Evolutionary conservation across 768 basidiomycete species (phyloP), one percentile per base, ranked within the genome.

Genomic region (Pulveroboletus sp.): DNA sequence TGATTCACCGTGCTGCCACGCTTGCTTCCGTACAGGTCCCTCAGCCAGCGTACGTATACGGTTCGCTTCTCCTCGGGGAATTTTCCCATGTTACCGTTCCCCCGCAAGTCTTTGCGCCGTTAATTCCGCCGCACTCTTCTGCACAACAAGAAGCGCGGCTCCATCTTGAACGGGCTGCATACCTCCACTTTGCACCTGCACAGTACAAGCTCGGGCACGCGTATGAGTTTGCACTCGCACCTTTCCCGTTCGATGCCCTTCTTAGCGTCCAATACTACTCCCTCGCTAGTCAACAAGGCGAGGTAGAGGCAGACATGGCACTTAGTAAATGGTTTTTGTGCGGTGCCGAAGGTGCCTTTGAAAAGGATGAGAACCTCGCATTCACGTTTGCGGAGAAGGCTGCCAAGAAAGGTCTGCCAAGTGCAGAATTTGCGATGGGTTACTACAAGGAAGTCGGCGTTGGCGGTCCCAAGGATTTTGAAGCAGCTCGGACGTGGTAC

Each of bases 311-410:
- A 0, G 93, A 98, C 64, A 94, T 97, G 93, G 94, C 93, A 3
- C 77, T 97, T 46, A 85, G 82, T 67, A 97, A 96, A 69, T 98
- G 95, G 94, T 97, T 96, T 74, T 71, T 98, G 43, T 94, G 93
- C 63, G 94, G 94, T 4, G 83, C 85, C 0, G 76, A 78, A 32
- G 79, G 79, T 8, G 70, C 74, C 12, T 93, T 96, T 58, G 89
- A 89, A 35, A 92, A 93, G 68, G 90, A 94, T 65, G 93, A 96
- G 64, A 71, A 65, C 1, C 76, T 97, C 3, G 93, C 95, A 2
- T 81, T 81, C 56, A 88, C 85, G 0, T 98, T 95, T 69, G 95
- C 95, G 0, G 85, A 90, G 55, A 94, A 95, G 69, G 86, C 89
- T 0, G 85, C 86, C 0, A 64, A 72, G 41, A 87, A 84, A 58